Base-by-base conservation (phyloP, 164 flowering plant species). In the Tetracentron sinense region DNA sequence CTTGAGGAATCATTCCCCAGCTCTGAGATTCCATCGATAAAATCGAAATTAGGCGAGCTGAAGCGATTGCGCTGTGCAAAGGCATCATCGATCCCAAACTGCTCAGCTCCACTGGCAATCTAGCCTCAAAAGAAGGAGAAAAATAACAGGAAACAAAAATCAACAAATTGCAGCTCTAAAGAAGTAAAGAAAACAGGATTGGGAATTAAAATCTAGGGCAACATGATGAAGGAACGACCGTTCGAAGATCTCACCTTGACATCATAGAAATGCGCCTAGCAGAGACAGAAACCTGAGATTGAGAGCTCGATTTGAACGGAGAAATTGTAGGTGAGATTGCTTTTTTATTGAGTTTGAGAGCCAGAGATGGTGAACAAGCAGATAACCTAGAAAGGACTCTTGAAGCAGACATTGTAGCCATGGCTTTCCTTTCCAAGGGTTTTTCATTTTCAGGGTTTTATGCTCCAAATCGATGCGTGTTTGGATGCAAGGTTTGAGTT, bases 1-100 rank as follows among this genome's bases (percentile, higher is more conserved):
- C 70, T 66, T 66, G 70, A 30, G 70, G 70, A 52, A 66, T 60
- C 52, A 59, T 16, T 1, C 64, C 64, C 70, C 70, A 66, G 58
- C 64, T 66, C 44, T 66, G 64, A 1, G 70, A 66, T 42, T 66
- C 70, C 3, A 33, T 53, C 4, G 70, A 52, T 15, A 66, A 55
- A 0, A 66, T 52, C 8, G 64, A 66, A 20, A 20, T 35, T 31
- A 66, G 64, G 15, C 70, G 70, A 29, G 70, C 49, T 3, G 69
- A 66, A 50, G 69, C 69, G 35, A 59, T 66, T 19, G 69, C 69
- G 15, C 47, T 52, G 16, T 58, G 62, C 62, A 58, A 58, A 19
- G 64, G 64, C 64, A 61, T 61, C 64, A 61, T 27, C 19, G 65
- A 62, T 4, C 20, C 48, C 56, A 62, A 20, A 29, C 65, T 27